Base-by-base conservation (phyloP, 2,329 filamentous ascomycete species). In the Fusarium sp. region DNA sequence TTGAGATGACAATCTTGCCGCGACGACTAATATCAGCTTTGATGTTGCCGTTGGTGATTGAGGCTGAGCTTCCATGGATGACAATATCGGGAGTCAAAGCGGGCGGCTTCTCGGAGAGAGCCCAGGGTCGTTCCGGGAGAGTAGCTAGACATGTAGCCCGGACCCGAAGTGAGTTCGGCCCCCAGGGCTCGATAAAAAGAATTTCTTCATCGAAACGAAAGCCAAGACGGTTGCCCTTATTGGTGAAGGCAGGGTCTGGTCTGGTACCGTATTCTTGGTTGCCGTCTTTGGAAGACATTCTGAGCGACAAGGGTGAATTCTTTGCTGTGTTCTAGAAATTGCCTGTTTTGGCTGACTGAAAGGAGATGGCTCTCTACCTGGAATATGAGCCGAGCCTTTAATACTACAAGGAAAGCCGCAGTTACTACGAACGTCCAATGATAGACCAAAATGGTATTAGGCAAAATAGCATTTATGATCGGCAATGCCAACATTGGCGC, bases 151-250 rank as follows among this genome's bases (percentile, higher is more conserved):
- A 84, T 4, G 83, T 85, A 1, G 82, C 80, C 21, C 84, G 82
- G 2, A 87, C 73, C 34, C 84, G 81, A 5, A 87, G 69, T 1
- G 84, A 80, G 60, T 85, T 80, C 6, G 71, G 47, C 6, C 83
- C 83, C 84, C 84, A 86, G 42, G 84, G 75, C 57, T 86, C 82
- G 44, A 86, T 77, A 79, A 81, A 84, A 43, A 86, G 75, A 11
- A 78, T 75, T 63, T 86, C 84, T 10, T 80, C 80, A 70, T 87
- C 84, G 59, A 75, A 81, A 7, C 57, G 60, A 62, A 70, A 78
- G 31, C 72, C 63, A 2, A 80, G 56, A 8, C 56, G 73, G 34
- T 71, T 69, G 9, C 67, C 65, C 26, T 77, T 50, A 45, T 49
- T 44, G 36, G 61, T 62, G 19, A 68, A 68, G 6, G 65, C 49